These are phyloP conservation scores for Talaromyces ruber DNA, from an alignment of 495 filamentous ascomycete species.

Conservation along the genomic window DNA sequence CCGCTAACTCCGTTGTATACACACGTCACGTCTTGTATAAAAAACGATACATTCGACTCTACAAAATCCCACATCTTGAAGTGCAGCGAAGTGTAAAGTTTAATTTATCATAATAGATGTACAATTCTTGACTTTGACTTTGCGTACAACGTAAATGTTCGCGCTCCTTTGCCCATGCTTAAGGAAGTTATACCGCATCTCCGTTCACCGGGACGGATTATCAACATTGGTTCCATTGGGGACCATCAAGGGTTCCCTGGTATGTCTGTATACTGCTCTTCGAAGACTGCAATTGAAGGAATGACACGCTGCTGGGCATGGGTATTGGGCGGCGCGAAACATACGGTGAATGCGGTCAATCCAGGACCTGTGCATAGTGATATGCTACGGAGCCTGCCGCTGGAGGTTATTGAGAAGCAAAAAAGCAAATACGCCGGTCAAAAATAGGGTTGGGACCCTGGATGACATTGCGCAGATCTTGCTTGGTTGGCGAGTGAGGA, in stretches of 20 bases:
- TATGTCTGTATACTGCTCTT: constrained; percentile 26
- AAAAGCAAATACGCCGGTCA: constrained; percentile 23
- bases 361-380: constrained; percentile 30
- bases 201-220: constrained; percentile 28
- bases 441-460: constrained; percentile 38
- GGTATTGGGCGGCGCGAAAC: constrained; percentile 29
- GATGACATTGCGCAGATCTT: constrained; percentile 50
- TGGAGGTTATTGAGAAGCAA: constrained; percentile 22
- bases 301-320: constrained; percentile 30
- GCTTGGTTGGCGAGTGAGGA: constrained; percentile 39
- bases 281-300: constrained; percentile 37
- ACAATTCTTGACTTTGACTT: constrained; percentile 11
- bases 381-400: constrained; percentile 25
- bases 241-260: constrained; percentile 26
- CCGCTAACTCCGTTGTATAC: neutral
- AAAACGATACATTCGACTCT: no score
- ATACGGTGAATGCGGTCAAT: constrained; percentile 23
- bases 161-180: constrained; percentile 23
- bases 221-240: constrained; percentile 39
- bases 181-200: constrained; percentile 30
- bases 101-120: no score
- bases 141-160: constrained; percentile 18
- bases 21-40: neutral
- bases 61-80: no score
- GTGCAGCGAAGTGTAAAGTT: no score